These are phyloP conservation scores for Phytopythium mirpurense DNA, from an alignment of 352 stramenopile species.

Conservation along the genomic window DNA sequence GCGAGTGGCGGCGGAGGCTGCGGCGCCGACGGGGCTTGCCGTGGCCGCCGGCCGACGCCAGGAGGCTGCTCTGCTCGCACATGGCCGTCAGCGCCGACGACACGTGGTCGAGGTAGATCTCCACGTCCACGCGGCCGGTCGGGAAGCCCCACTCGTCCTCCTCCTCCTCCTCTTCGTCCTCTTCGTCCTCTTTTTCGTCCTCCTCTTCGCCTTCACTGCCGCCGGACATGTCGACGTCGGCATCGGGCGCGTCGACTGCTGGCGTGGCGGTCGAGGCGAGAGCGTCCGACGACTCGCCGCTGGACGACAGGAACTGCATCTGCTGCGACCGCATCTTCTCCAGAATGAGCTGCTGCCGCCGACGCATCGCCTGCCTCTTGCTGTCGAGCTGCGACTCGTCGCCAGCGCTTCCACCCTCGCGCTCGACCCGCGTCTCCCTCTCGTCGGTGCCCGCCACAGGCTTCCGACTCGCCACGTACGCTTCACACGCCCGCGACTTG, in stretches of 20 bases:
- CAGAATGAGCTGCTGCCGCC: slow-evolving; percentile 62
- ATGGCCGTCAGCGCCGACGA: slow-evolving; percentile 52
- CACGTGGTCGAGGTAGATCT: slow-evolving; percentile 65
- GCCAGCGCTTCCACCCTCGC: too few relatives aligned
- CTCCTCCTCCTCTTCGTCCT: slow-evolving; percentile 60
- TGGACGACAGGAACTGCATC: slow-evolving; percentile 60
- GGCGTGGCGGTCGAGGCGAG: not conserved
- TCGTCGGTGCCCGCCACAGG: too few relatives aligned
- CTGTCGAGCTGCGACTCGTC: slow-evolving; percentile 1
- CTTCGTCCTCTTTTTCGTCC: slow-evolving; percentile 27
- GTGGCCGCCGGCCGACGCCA: slow-evolving; percentile 6
- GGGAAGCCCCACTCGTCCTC: slow-evolving; percentile 79
- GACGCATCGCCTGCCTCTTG: slow-evolving; percentile 31
- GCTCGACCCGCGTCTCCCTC: too few relatives aligned
- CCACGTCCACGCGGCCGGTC: slow-evolving; percentile 60
- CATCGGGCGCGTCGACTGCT: not conserved
- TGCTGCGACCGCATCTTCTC: slow-evolving; percentile 70
- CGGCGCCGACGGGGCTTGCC: slow-evolving; percentile 29
- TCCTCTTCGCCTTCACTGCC: slow-evolving; percentile 29
- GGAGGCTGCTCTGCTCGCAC: slow-evolving; percentile 37
- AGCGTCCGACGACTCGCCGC: slow-evolving; percentile 18
- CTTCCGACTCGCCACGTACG: slow-evolving; percentile 17
- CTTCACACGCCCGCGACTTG: slow-evolving; percentile 20
- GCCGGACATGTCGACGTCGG: not conserved
- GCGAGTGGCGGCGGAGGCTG: slow-evolving; percentile 16